A percentile compares a stretch with the other conserved stretches of the same genome.
Conservation (phyloP, 176 grass and related monocot genomes). For the Hsuehochloa calcarea region DNA sequence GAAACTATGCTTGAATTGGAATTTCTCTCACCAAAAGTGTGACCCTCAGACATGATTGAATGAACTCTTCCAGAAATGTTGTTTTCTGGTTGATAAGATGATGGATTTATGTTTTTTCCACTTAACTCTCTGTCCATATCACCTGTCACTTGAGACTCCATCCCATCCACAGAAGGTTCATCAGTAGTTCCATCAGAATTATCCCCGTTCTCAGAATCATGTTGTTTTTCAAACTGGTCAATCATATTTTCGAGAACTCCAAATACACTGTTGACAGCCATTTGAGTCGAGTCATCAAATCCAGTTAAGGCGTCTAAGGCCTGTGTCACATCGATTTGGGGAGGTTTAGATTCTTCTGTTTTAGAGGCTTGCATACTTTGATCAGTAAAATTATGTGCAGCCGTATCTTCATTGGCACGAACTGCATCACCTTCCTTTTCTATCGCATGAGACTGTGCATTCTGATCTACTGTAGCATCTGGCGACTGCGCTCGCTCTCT, state of each 20-base stretch:
- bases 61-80: slow-evolving; percentile 20
- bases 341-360: slow-evolving; percentile 53
- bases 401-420: slow-evolving; percentile 46
- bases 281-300: slow-evolving; percentile 96
- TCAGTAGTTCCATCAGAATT: slow-evolving; percentile 18
- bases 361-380: slow-evolving; percentile 51
- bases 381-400: slow-evolving; percentile 44
- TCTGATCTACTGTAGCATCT: slow-evolving; percentile 42
- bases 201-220: slow-evolving; percentile 42
- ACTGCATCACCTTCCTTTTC: slow-evolving; percentile 47
- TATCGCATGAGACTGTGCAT: slow-evolving; percentile 25
- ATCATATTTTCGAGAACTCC: slow-evolving; percentile 94
- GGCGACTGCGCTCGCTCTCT: slow-evolving; percentile 30
- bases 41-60: slow-evolving; percentile 28
- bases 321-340: slow-evolving; percentile 62
- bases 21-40: slow-evolving; percentile 20
- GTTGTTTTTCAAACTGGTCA: slow-evolving; percentile 71
- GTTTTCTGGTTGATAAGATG: slow-evolving; percentile 35
- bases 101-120: slow-evolving; percentile 8
- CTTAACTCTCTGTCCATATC: neutral
- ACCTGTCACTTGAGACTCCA: slow-evolving; percentile 3
- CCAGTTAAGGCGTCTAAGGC: slow-evolving; percentile 93
- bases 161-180: slow-evolving; percentile 12
- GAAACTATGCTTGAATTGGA: slow-evolving; percentile 37
- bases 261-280: slow-evolving; percentile 95